Conservation (phyloP, 768 basidiomycete genomes). For the Thelephora ganbajun region DNA sequence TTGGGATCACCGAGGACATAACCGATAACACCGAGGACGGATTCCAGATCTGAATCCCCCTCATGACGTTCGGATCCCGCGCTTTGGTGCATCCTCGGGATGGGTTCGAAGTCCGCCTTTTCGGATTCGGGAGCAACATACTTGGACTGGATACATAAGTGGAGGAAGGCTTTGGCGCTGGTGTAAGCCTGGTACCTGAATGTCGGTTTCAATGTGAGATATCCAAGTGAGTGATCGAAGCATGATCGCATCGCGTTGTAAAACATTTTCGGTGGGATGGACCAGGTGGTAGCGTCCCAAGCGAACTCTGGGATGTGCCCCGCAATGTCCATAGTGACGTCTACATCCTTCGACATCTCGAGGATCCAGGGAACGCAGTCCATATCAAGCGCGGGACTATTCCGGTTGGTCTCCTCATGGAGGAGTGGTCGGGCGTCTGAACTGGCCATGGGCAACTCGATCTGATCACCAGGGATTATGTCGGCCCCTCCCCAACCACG, state of each 20-base stretch:
- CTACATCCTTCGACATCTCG: constrained; percentile 10
- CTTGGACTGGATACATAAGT: not conserved
- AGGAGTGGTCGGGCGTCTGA: too few species aligned
- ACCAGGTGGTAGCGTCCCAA: constrained; percentile 2
- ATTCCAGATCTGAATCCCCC: not conserved
- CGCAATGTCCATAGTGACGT: constrained; percentile 5
- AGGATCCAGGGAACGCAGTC: constrained; percentile 10
- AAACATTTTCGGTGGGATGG: not conserved
- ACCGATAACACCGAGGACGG: not conserved
- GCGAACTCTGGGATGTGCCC: constrained; percentile 7
- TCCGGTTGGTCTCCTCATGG: not conserved
- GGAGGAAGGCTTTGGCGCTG: not conserved
- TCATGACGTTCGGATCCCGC: not conserved
- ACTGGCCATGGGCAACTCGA: not conserved
- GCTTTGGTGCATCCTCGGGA: not conserved
- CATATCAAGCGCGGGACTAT: not conserved
- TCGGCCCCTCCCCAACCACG: not conserved
- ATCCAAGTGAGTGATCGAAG: not conserved
- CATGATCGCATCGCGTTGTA: not conserved
- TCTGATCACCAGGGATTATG: not conserved
- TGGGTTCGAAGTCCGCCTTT: not conserved
- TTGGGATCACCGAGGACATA: not conserved
- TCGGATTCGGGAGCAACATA: not conserved
- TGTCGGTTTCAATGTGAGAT: not conserved
- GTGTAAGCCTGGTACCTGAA: not conserved